phyloP scores from a whole-genome alignment of 306 rosid genomes.

The Begonia peltatifolia region DNA sequence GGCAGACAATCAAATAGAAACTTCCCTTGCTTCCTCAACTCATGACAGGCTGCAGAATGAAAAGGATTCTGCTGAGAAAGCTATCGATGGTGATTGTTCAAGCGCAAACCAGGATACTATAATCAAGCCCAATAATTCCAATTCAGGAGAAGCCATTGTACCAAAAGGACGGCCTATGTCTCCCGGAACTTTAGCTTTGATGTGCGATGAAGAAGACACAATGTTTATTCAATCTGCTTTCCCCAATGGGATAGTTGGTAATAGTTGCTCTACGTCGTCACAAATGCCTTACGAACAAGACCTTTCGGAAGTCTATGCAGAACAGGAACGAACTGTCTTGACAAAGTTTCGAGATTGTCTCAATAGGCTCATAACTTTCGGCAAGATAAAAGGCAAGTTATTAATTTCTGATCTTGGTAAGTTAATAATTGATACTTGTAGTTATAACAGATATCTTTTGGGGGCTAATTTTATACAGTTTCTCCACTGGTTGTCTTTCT shows the following conservation, averaged over 20 bases:
- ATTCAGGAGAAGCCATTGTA: constrained; percentile 58
- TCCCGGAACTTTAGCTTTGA: constrained; percentile 95
- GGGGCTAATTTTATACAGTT: no score
- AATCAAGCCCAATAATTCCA: constrained; percentile 46
- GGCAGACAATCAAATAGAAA: constrained; percentile 45
- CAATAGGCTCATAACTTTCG: constrained; percentile 75
- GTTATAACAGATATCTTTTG: no score
- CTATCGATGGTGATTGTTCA: constrained; percentile 52
- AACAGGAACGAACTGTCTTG: constrained; percentile 76
- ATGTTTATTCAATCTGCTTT: constrained; percentile 71
- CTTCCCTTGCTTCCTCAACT: constrained; percentile 55
- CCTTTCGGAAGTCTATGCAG: constrained; percentile 63
- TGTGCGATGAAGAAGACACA: constrained; percentile 95
- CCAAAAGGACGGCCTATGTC: constrained; percentile 77
- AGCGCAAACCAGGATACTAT: constrained; percentile 61
- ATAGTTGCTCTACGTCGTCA: constrained; percentile 44
- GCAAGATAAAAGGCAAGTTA: constrained; percentile 87
- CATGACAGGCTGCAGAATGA: constrained; percentile 52
- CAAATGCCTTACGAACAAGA: constrained; percentile 63
- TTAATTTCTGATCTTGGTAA: constrained; percentile 8
- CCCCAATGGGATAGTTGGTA: constrained; percentile 38
- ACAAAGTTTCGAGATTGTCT: constrained; percentile 80
- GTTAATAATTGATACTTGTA: not conserved
- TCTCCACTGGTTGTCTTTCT: no score
- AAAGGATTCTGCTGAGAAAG: constrained; percentile 51